These are phyloP conservation scores for Thelonectria olida DNA, from an alignment of 2,329 filamentous ascomycete genomes.

Conservation along the genomic window DNA sequence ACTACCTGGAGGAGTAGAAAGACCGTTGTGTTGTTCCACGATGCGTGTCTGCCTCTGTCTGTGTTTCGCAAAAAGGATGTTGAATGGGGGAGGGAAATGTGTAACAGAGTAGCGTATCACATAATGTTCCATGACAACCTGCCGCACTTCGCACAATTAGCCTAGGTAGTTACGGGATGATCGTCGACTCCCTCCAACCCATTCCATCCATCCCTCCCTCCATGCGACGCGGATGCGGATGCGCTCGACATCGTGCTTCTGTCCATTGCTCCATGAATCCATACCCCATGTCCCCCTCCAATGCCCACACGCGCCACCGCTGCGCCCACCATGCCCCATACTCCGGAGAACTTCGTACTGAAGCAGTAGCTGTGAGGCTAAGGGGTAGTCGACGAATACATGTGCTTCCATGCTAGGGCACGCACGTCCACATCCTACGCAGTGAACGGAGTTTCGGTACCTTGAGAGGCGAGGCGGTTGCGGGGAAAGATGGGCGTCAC, in stretches of 20 bases:
- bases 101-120: not conserved
- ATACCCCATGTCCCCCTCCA: conserved; percentile 1
- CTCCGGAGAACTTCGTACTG: not conserved
- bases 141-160: too few species aligned
- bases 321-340: conserved; percentile 12
- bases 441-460: conserved; percentile 14
- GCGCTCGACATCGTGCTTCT: not conserved
- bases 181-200: not conserved
- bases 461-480: conserved; percentile 38
- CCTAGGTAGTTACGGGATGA: not conserved
- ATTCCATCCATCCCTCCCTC: conserved; percentile 3
- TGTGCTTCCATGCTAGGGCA: too few species aligned
- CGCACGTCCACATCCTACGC: not conserved
- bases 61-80: not conserved
- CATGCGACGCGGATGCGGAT: not conserved
- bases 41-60: not conserved
- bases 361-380: too few species aligned
- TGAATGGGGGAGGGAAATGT: not conserved
- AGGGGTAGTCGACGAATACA: too few species aligned
- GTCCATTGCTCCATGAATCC: conserved; percentile 8
- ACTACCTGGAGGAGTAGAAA: too few species aligned
- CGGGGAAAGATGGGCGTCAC: conserved; percentile 38
- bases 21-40: too few species aligned
- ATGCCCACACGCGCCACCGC: not conserved
- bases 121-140: too few species aligned